Evolutionary conservation across 108 stramenopile genomes (phyloP), one percentile per base, ranked within the genome.

Genomic region (Nannochloropsis oceanica): DNA sequence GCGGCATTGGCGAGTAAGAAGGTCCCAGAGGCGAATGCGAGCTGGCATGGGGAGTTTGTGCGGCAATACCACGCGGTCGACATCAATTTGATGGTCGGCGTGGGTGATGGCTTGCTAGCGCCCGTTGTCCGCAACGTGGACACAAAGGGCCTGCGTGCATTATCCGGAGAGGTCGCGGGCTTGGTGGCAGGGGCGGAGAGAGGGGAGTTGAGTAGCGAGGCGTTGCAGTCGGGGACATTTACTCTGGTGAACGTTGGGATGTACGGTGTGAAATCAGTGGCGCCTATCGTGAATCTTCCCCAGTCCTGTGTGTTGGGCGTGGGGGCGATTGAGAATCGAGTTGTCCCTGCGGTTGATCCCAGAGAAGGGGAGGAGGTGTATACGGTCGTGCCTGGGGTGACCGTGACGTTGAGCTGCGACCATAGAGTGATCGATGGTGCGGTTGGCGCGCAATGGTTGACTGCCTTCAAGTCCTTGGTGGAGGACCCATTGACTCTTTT

Each of bases 361-460:
- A 91, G 88, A 13, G 91, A 91, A 14, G 91, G 94, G 82, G 96
- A 94, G 81, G 93, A 94, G 83, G 92, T 94, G 43, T 94, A 95
- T 87, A 92, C 93, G 84, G 94, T 95, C 80, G 93, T 94, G 25
- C 90, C 92, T 82, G 90, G 89, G 86, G 93, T 98, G 89, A 95
- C 94, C n/a, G 97, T 94, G 14, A 96, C 97, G 81, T 92, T 99
- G 86, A 94, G 95, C 86, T 95, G 95, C 83, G 99, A 99, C 91
- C 97, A 98, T 89, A 94, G 99, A 25, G 97, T 97, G 82, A 79
- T 99, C 42, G 99, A 99, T 88, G 99, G 98, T 42, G 97, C 99
- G 13, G 97, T 98, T 10, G 97, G 96, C 43, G 96, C 97, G 34
- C 92, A 95, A 86, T 99, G 96, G 95, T 84, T 98, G 87, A 89